phyloP scores from a whole-genome alignment of 768 basidiomycete genomes.

The Mycena chlorophos region DNA sequence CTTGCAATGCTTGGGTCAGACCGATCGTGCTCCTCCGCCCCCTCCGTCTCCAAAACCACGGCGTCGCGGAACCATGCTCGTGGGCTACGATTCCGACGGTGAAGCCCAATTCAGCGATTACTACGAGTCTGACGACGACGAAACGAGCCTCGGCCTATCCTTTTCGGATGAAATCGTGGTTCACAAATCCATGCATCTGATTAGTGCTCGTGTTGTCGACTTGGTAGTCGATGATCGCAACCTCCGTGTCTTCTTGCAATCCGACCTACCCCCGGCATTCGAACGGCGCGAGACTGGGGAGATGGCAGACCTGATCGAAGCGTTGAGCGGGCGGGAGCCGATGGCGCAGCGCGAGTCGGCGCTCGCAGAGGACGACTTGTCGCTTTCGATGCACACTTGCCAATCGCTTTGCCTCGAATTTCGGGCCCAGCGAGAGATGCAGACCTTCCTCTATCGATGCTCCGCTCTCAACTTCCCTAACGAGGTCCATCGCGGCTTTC shows the following conservation, averaged over 20 bases:
- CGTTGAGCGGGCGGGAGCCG: neutral
- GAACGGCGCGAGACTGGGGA: neutral
- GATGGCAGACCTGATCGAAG: conserved; percentile 16
- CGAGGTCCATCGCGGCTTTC: conserved; percentile 12
- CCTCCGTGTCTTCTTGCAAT: conserved; percentile 35
- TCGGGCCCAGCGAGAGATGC: conserved; percentile 23
- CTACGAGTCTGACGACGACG: neutral
- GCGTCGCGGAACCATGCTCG: no score
- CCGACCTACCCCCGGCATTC: conserved; percentile 32
- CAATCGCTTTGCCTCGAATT: conserved; percentile 34
- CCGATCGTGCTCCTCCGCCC: no score
- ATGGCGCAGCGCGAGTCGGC: conserved; percentile 25
- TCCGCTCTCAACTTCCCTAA: conserved; percentile 24
- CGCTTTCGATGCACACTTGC: conserved; percentile 28
- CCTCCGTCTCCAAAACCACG: no score
- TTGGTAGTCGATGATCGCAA: conserved; percentile 20
- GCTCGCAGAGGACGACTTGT: conserved; percentile 25
- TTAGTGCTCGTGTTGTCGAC: conserved; percentile 18
- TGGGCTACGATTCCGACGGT: no score
- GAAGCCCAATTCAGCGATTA: neutral
- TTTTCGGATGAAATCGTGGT: no score
- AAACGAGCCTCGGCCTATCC: no score
- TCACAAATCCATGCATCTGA: neutral
- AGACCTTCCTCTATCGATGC: conserved; percentile 30
- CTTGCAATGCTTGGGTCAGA: conserved; percentile 26